Evolutionary conservation across 495 filamentous ascomycete genomes (phyloP), one percentile per base, ranked within the genome.

Genomic region (Delitschia confertaspora): DNA sequence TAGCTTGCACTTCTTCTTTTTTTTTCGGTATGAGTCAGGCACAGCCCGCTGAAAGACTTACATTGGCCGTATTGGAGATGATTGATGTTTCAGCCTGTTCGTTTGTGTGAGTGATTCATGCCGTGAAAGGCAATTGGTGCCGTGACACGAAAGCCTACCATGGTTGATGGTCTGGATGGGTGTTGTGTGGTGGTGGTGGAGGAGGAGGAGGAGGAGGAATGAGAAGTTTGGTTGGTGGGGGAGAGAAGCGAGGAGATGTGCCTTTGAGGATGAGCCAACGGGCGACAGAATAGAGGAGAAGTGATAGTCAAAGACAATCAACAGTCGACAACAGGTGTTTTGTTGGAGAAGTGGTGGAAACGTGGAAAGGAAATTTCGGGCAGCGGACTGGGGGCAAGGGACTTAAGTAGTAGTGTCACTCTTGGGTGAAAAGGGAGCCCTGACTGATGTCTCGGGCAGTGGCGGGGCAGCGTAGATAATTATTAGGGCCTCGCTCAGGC

Each of bases 51-150:
- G 40, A 8, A 30, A 23, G n/a, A 51, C 63, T 60, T 30, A 67
- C 65, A 42, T 60, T 66, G 37, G 50, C 40, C 0, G 65, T 66
- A 45, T 67, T 66, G 39, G 63, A 67, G 48, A 62, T 33, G 37
- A 54, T 53, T n/a, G 56, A 35, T 36, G 47, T 55, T 34, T 57
- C 50, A 17, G 61, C 51, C 61, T 62, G 53, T 5, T 43, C 3
- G 19, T 36, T 5, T 14, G n/a, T 29, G 38, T 51, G 29, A 46
- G 48, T 37, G 45, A 19, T 18, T 36, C 17, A 8, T 14, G 37
- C 14, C 7, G 20, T 6, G 20, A 31, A 9, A 21, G 7, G 30
- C 36, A 43, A 34, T 22, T 37, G 30, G 22, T 20, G 38, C 17
- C n/a, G 31, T 14, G 27, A 25, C 6, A 5, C 29, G 10, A 21